Evolutionary conservation across 805 yeast genomes (phyloP).

Genomic region (Cyberlindnera petersonii): DNA sequence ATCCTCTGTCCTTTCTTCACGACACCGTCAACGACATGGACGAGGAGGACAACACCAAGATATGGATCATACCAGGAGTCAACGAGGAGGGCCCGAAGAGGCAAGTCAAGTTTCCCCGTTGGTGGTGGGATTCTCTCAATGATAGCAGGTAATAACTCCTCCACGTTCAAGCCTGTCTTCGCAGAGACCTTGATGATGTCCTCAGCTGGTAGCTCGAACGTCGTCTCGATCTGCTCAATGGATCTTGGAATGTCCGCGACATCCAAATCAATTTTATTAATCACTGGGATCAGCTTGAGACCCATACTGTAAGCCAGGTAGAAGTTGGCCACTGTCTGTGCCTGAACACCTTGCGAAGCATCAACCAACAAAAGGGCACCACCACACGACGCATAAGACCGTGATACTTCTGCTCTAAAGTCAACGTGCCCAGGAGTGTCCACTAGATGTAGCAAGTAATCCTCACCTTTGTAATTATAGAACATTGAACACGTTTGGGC

Average conservation of each 20-base stretch:
- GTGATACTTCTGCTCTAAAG: conserved; percentile 86
- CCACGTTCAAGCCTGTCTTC: conserved; percentile 82
- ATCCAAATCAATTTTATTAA: conserved; percentile 87
- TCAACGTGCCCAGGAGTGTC: conserved; percentile 99
- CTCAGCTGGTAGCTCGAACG: conserved; percentile 73
- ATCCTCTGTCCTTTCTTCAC: conserved; percentile 72
- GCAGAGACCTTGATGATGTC: conserved; percentile 87
- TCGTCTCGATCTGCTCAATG: conserved; percentile 76
- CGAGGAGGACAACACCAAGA: conserved; percentile 83
- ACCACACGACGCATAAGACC: conserved; percentile 94
- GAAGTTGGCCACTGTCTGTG: conserved; percentile 97
- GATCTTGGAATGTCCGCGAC: conserved; percentile 81
- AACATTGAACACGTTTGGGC: conserved; percentile 97
- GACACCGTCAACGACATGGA: conserved; percentile 80
- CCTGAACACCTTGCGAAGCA: conserved; percentile 95
- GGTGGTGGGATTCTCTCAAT: conserved; percentile 83
- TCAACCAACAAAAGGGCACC: conserved; percentile 90
- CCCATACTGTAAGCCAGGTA: conserved; percentile 85
- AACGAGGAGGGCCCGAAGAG: conserved; percentile 75
- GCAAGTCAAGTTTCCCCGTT: conserved; percentile 45
- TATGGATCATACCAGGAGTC: conserved; percentile 97
- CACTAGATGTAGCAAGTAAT: conserved; percentile 82
- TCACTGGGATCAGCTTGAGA: conserved; percentile 77
- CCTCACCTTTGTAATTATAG: conserved; percentile 60
- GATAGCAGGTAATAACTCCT: conserved; percentile 72